Percentiles rank a stretch among this genome's conserved stretches.
phyloP scores from a whole-genome alignment of 2,329 filamentous ascomycete genomes.

The Diaporthe destruens region DNA sequence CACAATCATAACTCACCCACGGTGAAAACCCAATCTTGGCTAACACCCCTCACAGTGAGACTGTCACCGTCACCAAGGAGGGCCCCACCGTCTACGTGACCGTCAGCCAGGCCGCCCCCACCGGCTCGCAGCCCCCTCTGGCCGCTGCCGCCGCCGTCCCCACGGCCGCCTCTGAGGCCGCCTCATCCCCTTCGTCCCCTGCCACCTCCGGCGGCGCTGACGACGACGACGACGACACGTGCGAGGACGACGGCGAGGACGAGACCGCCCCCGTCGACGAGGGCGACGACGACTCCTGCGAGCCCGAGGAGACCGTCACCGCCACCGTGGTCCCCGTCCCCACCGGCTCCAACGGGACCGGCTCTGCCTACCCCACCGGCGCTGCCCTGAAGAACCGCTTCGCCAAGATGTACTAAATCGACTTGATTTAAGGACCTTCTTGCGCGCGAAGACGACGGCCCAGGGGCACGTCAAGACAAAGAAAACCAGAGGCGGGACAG shows the following conservation, averaged over 20 bases:
- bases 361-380: slow-evolving; percentile 40
- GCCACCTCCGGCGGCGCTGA: background rate
- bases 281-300: slow-evolving; percentile 39
- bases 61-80: slow-evolving; percentile 43
- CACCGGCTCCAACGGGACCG: slow-evolving; percentile 33
- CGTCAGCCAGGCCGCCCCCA: slow-evolving; percentile 21
- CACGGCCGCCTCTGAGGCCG: slow-evolving; percentile 14
- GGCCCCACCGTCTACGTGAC: slow-evolving; percentile 45
- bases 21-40: background rate
- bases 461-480: background rate
- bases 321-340: slow-evolving; percentile 38
- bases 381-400: slow-evolving; percentile 39
- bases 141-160: slow-evolving; percentile 33
- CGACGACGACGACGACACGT: slow-evolving; percentile 34
- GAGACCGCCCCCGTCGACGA: slow-evolving; percentile 7
- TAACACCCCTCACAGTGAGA: slow-evolving; percentile 26
- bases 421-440: background rate
- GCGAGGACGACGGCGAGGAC: slow-evolving; percentile 35
- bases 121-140: background rate
- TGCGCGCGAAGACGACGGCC: background rate
- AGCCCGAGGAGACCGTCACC: slow-evolving; percentile 41
- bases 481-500: background rate
- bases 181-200: background rate
- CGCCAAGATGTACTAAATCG: slow-evolving; percentile 41
- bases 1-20: background rate